Evolutionary conservation across 345 rosid species (phyloP).

Genomic region (Corchorus capsularis): DNA sequence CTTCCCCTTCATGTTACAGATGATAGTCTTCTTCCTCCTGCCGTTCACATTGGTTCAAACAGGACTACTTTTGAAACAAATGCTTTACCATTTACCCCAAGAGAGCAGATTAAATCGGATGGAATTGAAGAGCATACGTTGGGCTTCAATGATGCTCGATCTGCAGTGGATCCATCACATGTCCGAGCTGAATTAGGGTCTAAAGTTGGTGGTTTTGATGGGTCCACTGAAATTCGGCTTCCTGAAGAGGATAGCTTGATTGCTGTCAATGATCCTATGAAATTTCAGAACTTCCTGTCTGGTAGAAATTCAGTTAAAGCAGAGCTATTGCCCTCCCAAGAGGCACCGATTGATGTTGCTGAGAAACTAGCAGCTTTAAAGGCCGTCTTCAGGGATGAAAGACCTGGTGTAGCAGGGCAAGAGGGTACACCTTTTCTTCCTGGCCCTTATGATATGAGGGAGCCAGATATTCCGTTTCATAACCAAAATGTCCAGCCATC

Average conservation of each 20-base stretch:
- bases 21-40: conserved; percentile 35
- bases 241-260: conserved; percentile 62
- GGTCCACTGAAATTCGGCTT: conserved; percentile 35
- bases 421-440: conserved; percentile 52
- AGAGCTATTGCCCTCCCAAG: conserved; percentile 44
- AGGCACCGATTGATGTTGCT: conserved; percentile 44
- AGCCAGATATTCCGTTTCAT: conserved; percentile 46
- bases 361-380: conserved; percentile 67
- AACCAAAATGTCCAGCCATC: conserved; percentile 44
- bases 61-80: conserved; percentile 31
- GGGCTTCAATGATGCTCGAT: conserved; percentile 45
- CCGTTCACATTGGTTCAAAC: conserved; percentile 37
- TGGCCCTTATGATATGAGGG: conserved; percentile 52
- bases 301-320: conserved; percentile 48
- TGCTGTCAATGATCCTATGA: conserved; percentile 36
- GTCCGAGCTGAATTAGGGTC: conserved; percentile 45
- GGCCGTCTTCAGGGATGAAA: conserved; percentile 57
- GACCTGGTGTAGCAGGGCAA: conserved; percentile 50
- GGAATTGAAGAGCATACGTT: conserved; percentile 43
- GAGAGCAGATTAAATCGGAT: conserved; percentile 42
- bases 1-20: conserved; percentile 29
- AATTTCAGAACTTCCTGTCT: conserved; percentile 37
- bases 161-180: conserved; percentile 44
- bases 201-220: conserved; percentile 36
- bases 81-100: conserved; percentile 42